phyloP scores from a whole-genome alignment of 306 rosid genomes.

The Mimosa bimucronata region DNA sequence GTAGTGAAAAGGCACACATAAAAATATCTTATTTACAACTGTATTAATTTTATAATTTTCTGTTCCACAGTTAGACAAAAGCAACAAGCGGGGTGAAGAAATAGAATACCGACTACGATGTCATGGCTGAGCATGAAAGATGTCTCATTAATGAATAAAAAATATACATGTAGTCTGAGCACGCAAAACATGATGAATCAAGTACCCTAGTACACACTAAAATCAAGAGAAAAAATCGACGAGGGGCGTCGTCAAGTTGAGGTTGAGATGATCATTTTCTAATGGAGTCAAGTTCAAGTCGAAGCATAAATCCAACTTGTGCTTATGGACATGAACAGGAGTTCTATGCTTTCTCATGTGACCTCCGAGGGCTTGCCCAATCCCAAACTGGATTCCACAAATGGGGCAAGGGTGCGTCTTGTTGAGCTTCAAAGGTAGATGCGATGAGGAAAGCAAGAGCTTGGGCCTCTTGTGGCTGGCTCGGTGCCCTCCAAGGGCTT shows the following conservation, averaged over 20 bases:
- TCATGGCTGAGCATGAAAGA: neutral
- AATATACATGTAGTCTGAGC: neutral
- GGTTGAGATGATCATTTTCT: slow-evolving; percentile 14
- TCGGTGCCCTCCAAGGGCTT: slow-evolving; percentile 91
- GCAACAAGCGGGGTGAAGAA: neutral
- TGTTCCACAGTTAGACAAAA: no score
- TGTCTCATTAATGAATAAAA: neutral
- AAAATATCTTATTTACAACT: no score
- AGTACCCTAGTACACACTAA: neutral
- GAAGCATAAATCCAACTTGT: slow-evolving; percentile 42
- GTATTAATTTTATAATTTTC: no score
- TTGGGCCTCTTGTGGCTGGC: slow-evolving; percentile 80
- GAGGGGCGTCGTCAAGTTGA: neutral
- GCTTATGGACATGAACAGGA: slow-evolving; percentile 23
- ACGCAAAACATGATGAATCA: neutral
- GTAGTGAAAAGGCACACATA: no score
- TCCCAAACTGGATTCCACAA: slow-evolving; percentile 70
- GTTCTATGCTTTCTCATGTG: slow-evolving; percentile 89
- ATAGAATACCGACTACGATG: neutral
- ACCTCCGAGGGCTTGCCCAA: slow-evolving; percentile 94
- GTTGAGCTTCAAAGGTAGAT: slow-evolving; percentile 39
- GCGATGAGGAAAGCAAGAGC: slow-evolving; percentile 25
- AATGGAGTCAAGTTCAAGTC: slow-evolving; percentile 58
- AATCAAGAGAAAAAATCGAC: neutral
- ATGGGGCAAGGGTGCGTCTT: slow-evolving; percentile 70